phyloP scores from a whole-genome alignment of 768 basidiomycete species.

The Crucibulum laeve region DNA sequence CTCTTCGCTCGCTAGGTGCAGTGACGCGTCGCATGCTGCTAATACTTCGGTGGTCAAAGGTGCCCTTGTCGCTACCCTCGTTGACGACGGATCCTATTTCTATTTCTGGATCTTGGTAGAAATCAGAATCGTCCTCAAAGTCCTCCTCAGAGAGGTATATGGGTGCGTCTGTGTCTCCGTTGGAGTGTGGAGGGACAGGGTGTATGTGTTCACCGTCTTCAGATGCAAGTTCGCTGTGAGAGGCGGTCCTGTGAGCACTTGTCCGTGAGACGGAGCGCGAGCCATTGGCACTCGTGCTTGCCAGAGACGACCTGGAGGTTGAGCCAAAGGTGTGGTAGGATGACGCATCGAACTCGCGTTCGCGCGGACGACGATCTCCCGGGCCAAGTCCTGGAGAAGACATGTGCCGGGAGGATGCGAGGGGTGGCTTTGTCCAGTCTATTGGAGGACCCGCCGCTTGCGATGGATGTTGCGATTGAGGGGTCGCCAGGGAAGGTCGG shows the following conservation, averaged over 20 bases:
- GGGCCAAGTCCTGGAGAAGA: slow-evolving; percentile 1
- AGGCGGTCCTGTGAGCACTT: slow-evolving; percentile 26
- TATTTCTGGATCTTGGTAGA: slow-evolving; percentile 21
- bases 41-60: slow-evolving; percentile 11
- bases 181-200: slow-evolving; percentile 23
- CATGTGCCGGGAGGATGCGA: not conserved
- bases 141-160: slow-evolving; percentile 44
- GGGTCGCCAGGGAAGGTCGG: slow-evolving; percentile 35
- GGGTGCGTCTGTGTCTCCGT: slow-evolving; percentile 22
- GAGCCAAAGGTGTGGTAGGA: slow-evolving; percentile 48
- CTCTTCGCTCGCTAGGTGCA: slow-evolving; percentile 28
- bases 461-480: slow-evolving; percentile 26
- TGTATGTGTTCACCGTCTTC: slow-evolving; percentile 31
- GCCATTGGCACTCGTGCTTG: slow-evolving; percentile 26
- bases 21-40: slow-evolving; percentile 11
- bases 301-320: slow-evolving; percentile 40
- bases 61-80: slow-evolving; percentile 25
- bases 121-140: slow-evolving; percentile 36
- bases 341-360: slow-evolving; percentile 29
- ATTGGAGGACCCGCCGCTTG: too few species aligned
- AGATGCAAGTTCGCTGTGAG: slow-evolving; percentile 28
- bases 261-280: slow-evolving; percentile 16
- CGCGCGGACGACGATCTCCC: slow-evolving; percentile 3
- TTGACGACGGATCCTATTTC: slow-evolving; percentile 34
- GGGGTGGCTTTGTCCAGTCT: too few species aligned